Conservation (phyloP, 208 protist species). For the Leptomonas pyrrhocoris region DNA sequence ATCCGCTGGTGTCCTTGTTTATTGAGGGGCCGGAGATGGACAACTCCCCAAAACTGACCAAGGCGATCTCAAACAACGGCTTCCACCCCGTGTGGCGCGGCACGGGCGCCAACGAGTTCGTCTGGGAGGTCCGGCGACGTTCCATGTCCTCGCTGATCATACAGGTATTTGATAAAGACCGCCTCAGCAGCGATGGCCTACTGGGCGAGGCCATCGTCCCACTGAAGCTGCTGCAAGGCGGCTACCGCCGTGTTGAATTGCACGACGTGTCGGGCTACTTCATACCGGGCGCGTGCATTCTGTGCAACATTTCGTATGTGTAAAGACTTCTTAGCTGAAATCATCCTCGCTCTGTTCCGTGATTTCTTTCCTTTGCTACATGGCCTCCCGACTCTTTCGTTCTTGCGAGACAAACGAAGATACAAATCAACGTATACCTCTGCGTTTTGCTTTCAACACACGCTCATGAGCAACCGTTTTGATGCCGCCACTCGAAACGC, state of each 20-base stretch:
- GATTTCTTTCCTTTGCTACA: neutral
- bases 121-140: slow-evolving; percentile 41
- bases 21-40: slow-evolving; percentile 42
- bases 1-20: slow-evolving; percentile 47
- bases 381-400: no score
- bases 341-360: no score
- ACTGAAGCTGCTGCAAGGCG: slow-evolving; percentile 39
- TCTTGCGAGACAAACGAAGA: no score
- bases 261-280: slow-evolving; percentile 34
- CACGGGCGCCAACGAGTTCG: slow-evolving; percentile 39
- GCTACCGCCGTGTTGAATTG: slow-evolving; percentile 50
- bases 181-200: slow-evolving; percentile 31
- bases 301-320: slow-evolving; percentile 30
- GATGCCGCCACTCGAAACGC: no score
- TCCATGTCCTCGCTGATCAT: slow-evolving; percentile 47
- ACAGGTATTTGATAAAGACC: slow-evolving; percentile 61
- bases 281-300: slow-evolving; percentile 47
- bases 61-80: slow-evolving; percentile 54
- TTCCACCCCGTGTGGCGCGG: slow-evolving; percentile 68
- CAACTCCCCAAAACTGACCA: slow-evolving; percentile 28
- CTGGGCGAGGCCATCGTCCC: slow-evolving; percentile 51
- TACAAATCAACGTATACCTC: no score
- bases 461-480: no score
- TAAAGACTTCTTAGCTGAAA: slow-evolving; percentile 1
- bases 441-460: no score